A percentile compares a stretch with the other conserved stretches of the same genome.
Conservation (phyloP, 2,329 filamentous ascomycete genomes). For the Albophoma yamanashiensis region DNA sequence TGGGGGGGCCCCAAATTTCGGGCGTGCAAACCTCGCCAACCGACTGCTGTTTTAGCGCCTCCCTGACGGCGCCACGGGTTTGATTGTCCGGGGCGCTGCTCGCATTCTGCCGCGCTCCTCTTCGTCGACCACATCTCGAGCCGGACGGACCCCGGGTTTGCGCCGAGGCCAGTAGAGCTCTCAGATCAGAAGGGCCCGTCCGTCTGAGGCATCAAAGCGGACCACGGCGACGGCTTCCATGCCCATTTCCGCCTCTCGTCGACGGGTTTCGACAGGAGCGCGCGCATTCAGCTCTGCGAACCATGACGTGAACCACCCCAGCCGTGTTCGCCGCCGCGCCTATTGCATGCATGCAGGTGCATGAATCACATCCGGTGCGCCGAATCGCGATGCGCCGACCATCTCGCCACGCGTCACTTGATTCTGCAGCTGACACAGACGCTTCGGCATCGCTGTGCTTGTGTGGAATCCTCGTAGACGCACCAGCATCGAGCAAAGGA, state of each 20-base stretch:
- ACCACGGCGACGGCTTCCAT: background rate
- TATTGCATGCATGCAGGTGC: slow-evolving; percentile 3
- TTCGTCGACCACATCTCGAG: background rate
- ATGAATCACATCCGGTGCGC: background rate
- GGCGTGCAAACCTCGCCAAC: slow-evolving; percentile 2
- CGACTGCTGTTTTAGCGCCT: background rate
- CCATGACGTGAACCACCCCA: background rate
- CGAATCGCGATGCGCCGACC: background rate
- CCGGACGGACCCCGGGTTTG: background rate
- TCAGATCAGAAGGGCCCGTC: background rate
- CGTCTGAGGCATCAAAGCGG: background rate
- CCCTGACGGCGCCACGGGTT: background rate
- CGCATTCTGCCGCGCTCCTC: background rate
- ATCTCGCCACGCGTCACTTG: background rate
- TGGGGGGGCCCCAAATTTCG: slow-evolving; percentile 6
- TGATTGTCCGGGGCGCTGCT: background rate
- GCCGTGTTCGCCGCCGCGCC: background rate
- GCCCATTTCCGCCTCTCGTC: background rate
- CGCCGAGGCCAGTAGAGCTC: background rate
- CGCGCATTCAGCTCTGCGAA: background rate
- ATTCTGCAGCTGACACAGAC: background rate
- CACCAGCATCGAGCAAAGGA: background rate
- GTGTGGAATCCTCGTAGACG: no score
- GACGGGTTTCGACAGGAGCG: background rate
- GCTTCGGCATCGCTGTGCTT: background rate